Evolutionary conservation across 2,329 filamentous ascomycete species (phyloP).

Genomic region (Leptographium radiaticola): DNA sequence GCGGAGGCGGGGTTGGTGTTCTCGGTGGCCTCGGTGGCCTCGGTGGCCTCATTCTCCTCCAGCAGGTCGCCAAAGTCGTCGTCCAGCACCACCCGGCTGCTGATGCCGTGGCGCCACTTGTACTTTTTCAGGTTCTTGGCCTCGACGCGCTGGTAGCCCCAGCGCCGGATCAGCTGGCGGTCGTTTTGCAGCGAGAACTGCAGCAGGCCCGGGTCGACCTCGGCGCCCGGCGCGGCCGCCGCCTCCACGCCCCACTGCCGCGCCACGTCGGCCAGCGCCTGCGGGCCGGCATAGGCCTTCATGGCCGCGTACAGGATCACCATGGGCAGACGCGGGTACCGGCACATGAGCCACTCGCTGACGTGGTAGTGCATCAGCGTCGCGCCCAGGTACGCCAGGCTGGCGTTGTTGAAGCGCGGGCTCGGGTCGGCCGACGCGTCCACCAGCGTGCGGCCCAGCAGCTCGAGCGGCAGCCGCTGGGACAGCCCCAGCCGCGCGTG

Average conservation of each 20-base stretch:
- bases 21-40: conserved; percentile 7
- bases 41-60: conserved; percentile 9
- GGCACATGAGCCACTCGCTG: conserved; percentile 75
- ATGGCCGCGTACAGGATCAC: conserved; percentile 76
- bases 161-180: conserved; percentile 31
- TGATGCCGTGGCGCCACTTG: conserved; percentile 55
- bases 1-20: background rate
- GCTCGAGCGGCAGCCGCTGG: conserved; percentile 69
- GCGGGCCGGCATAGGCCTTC: conserved; percentile 67
- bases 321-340: conserved; percentile 84
- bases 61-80: conserved; percentile 69
- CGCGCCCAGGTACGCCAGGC: conserved; percentile 67
- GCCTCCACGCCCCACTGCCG: conserved; percentile 84
- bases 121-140: conserved; percentile 29
- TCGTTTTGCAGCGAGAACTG: conserved; percentile 53
- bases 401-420: conserved; percentile 75
- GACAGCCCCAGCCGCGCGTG: conserved; percentile 81
- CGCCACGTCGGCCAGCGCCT: conserved; percentile 60
- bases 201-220: conserved; percentile 83
- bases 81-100: conserved; percentile 66
- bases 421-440: conserved; percentile 73
- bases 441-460: conserved; percentile 73
- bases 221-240: conserved; percentile 74
- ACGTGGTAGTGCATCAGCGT: conserved; percentile 82
- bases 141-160: conserved; percentile 41